A percentile compares a stretch with the other conserved stretches of the same genome.
Evolutionary conservation across 192 early-diverging fungal genomes (phyloP).

Genomic region (Backusella parvicylindrica): DNA sequence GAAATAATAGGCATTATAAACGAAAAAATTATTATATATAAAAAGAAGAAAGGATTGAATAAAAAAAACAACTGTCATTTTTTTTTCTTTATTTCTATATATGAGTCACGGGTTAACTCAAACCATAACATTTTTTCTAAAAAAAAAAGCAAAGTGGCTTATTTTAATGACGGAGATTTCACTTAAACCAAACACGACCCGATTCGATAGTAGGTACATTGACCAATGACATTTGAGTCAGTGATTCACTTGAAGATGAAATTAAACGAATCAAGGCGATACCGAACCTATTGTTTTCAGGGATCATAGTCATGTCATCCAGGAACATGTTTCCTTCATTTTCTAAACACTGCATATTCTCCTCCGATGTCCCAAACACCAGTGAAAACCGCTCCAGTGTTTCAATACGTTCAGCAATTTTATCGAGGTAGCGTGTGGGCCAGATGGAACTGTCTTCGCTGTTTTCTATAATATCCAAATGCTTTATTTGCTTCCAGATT

Average conservation of each 20-base stretch:
- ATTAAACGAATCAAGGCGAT: neutral
- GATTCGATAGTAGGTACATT: neutral
- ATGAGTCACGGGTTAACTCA: neutral
- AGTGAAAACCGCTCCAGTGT: neutral
- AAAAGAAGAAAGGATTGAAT: neutral
- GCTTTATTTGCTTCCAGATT: neutral
- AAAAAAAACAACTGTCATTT: constrained; percentile 7
- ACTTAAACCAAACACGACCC: neutral
- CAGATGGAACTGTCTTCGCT: neutral
- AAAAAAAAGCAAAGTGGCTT: neutral
- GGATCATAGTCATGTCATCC: neutral
- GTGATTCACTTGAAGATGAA: neutral
- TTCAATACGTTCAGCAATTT: neutral
- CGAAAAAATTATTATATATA: neutral
- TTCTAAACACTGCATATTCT: neutral
- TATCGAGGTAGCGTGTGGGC: neutral
- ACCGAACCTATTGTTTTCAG: neutral
- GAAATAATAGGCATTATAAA: constrained; percentile 8
- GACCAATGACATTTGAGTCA: neutral
- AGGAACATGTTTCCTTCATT: neutral
- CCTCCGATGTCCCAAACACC: constrained; percentile 1
- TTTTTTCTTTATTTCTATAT: neutral
- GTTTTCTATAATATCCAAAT: neutral
- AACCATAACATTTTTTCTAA: neutral
- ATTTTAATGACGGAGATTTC: neutral